Conservation (phyloP, 805 yeast species). For the Pichia rugopelliculosa region DNA sequence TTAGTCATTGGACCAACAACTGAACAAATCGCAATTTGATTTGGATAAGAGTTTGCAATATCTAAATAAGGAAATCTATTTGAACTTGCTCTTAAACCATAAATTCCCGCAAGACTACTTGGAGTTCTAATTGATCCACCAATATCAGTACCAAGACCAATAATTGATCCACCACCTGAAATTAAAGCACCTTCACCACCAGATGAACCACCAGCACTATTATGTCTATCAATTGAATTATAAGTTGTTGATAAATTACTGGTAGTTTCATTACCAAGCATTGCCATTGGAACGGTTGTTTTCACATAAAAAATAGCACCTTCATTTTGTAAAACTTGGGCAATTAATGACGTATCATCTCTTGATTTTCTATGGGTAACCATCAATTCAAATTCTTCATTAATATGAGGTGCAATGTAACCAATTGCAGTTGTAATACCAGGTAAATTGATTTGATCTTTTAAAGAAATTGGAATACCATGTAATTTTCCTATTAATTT, state of each 20-base stretch:
- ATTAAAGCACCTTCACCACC: slow-evolving; percentile 39
- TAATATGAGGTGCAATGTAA: slow-evolving; percentile 28
- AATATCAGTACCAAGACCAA: slow-evolving; percentile 35
- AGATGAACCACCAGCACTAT: slow-evolving; percentile 38
- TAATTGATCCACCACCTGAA: slow-evolving; percentile 25
- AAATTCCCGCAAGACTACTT: slow-evolving; percentile 26
- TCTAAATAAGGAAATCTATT: slow-evolving; percentile 30
- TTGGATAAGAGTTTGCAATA: slow-evolving; percentile 27
- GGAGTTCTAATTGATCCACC: slow-evolving; percentile 35
- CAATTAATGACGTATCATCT: slow-evolving; percentile 24
- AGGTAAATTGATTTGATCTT: slow-evolving; percentile 36
- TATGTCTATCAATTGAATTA: slow-evolving; percentile 32
- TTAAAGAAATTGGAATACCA: slow-evolving; percentile 40
- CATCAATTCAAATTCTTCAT: slow-evolving; percentile 19
- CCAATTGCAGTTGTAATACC: slow-evolving; percentile 35
- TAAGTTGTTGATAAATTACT: slow-evolving; percentile 33
- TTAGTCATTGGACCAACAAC: slow-evolving; percentile 32
- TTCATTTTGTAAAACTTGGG: slow-evolving; percentile 27
- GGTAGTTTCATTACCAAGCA: slow-evolving; percentile 35
- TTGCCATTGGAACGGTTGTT: slow-evolving; percentile 38
- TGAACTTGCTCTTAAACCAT: slow-evolving; percentile 28
- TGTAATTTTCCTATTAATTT: slow-evolving; percentile 36
- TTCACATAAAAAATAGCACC: slow-evolving; percentile 39
- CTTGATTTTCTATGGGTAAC: slow-evolving; percentile 24
- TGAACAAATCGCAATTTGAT: slow-evolving; percentile 27